Base-by-base conservation (phyloP, 768 basidiomycete genomes). In the Royoungia palumana region DNA sequence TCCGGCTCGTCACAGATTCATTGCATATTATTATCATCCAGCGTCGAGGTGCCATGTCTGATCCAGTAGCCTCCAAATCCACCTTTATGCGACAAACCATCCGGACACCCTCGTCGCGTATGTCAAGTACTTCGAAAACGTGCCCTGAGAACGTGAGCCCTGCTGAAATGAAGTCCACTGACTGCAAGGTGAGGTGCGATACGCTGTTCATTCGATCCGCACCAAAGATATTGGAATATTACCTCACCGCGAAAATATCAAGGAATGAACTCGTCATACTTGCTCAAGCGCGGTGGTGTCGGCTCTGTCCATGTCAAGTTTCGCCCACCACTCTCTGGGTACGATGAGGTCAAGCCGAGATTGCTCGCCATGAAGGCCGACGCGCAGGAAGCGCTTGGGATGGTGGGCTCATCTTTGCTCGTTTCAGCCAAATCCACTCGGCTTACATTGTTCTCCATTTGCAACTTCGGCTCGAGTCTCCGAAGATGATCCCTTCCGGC, bases 91-190 rank as follows among this genome's bases (percentile, higher is more conserved):
- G 89, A 83, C 79, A 25, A 81, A 72, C 53, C 90, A 91, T 59
- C 86, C 86, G 0, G 89, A 91, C 61, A 91, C 89, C 2, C 72
- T 92, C 55, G 87, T 92, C 30, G 87, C 87, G 4, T 93, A 90
- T 56, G 87, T 85, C 35, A 87, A 83, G 55, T 79, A 85, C 75
- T 88, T 76, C 58, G 87, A 85, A 9, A 81, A 84, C 54, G 75
- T 89, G 11, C 74, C 76, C 24, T n/a, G 70, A 70, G 34, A 59
- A 62, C 22, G 76, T 89, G 16, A 65, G 67, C 3, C 75, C 76
- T n/a, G 88, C 87, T 8, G 74, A 81, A 63, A 87, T 90, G 88
- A 75, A 75, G 9, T 71, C 73, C 3, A 89, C 90, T 35, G 79
- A 85, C 57, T 72, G 77, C 35, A 82, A 87, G 66, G 88, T 82